These are phyloP conservation scores for Ustilago trichophora DNA, from an alignment of 1,284 basidiomycete species.

Conservation along the genomic window DNA sequence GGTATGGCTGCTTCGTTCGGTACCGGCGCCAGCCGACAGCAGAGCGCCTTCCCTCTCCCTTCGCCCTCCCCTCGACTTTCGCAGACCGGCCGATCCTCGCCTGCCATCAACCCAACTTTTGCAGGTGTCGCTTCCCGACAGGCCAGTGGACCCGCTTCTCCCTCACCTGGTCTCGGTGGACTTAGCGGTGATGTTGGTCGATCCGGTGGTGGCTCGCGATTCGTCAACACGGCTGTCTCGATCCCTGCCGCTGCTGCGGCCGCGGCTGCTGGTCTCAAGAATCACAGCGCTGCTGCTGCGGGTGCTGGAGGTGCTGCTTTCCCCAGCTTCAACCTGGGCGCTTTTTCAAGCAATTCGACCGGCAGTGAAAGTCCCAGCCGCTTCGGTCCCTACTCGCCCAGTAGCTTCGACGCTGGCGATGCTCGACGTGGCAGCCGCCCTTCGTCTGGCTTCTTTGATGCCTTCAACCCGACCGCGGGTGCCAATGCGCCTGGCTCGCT, in stretches of 20 bases:
- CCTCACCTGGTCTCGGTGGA: constrained; percentile 30
- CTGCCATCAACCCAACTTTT: constrained; percentile 38
- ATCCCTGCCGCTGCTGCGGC: constrained; percentile 27
- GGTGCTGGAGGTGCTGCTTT: constrained; percentile 17
- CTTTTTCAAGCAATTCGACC: constrained; percentile 30
- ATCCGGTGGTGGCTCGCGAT: constrained; percentile 36
- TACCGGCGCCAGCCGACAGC: constrained; percentile 30
- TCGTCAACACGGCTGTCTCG: constrained; percentile 44
- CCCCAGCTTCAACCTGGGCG: constrained; percentile 46
- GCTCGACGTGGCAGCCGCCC: constrained; percentile 43
- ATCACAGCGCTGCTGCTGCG: constrained; percentile 4
- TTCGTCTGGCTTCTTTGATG: constrained; percentile 56
- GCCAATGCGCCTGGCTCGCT: constrained; percentile 40
- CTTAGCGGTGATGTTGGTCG: constrained; percentile 30
- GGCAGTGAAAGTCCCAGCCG: constrained; percentile 48
- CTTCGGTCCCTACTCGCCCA: constrained; percentile 49
- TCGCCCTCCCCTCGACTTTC: constrained; percentile 40
- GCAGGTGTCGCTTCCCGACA: constrained; percentile 33
- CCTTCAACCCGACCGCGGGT: constrained; percentile 48
- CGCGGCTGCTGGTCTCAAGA: constrained; percentile 17
- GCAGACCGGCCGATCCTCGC: constrained; percentile 40
- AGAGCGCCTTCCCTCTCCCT: constrained; percentile 33
- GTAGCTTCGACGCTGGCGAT: constrained; percentile 32
- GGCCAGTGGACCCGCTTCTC: constrained; percentile 38
- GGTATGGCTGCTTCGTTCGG: constrained; percentile 39